Conservation (phyloP, 345 rosid genomes). For the Excoecaria cochinchinensis region DNA sequence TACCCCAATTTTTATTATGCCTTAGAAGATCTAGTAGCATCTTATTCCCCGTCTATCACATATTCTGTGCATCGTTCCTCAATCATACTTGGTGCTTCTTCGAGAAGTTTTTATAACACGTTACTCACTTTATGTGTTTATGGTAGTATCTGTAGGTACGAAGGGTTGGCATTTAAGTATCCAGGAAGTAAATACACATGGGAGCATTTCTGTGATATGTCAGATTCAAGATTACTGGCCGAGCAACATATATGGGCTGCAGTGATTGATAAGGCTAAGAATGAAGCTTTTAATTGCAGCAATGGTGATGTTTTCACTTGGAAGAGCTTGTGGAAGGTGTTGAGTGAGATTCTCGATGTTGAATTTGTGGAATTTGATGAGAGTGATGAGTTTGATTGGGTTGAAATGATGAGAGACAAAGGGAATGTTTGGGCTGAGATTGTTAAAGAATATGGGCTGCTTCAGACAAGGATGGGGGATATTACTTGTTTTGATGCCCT, state of each 20-base stretch:
- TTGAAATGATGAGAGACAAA: constrained; percentile 22
- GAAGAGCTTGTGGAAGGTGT: constrained; percentile 33
- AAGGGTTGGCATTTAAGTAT: constrained; percentile 30
- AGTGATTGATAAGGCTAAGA: background rate
- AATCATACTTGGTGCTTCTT: constrained; percentile 34
- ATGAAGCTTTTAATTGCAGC: constrained; percentile 38
- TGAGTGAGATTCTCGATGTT: constrained; percentile 24
- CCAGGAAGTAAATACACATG: constrained; percentile 33
- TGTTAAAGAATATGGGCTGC: constrained; percentile 31
- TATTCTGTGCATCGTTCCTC: constrained; percentile 38
- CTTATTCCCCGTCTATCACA: constrained; percentile 15
- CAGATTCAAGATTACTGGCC: constrained; percentile 31
- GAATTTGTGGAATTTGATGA: constrained; percentile 36
- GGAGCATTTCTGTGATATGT: constrained; percentile 39
- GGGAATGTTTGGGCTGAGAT: constrained; percentile 36
- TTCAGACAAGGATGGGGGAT: constrained; percentile 34
- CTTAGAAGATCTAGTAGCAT: constrained; percentile 33
- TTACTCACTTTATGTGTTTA: constrained; percentile 26
- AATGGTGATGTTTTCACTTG: constrained; percentile 38
- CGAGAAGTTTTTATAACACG: constrained; percentile 24
- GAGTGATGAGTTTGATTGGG: constrained; percentile 24
- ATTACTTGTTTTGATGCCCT: constrained; percentile 31
- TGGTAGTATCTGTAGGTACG: constrained; percentile 31
- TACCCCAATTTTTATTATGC: constrained; percentile 47
- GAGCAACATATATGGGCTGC: constrained; percentile 44